Conservation (phyloP, 2,329 filamentous ascomycete species). For the Zelopaecilomyces penicillatus region DNA sequence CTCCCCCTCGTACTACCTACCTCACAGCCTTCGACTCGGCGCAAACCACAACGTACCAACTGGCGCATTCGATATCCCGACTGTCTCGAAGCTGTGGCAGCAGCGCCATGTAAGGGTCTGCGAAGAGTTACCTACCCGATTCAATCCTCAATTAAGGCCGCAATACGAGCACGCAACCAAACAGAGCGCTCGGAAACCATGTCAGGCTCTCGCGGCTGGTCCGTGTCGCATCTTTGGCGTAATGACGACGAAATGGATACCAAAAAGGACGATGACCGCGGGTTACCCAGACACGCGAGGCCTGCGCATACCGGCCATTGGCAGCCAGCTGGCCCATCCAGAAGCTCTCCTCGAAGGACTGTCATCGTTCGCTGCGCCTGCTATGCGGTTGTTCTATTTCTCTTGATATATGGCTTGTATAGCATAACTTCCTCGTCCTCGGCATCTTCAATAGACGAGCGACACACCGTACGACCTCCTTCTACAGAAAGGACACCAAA, state of each 20-base stretch:
- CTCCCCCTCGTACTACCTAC: too few relatives aligned
- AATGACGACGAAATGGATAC: slow-evolving; percentile 49
- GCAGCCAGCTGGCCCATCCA: slow-evolving; percentile 24
- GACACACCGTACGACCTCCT: background rate
- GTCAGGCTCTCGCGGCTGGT: slow-evolving; percentile 17
- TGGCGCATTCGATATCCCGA: too few relatives aligned
- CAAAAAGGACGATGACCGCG: slow-evolving; percentile 54
- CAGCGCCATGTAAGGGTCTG: too few relatives aligned
- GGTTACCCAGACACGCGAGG: slow-evolving; percentile 13
- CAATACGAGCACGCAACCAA: too few relatives aligned
- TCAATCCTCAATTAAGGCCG: background rate
- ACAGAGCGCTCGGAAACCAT: background rate
- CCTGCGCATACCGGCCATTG: slow-evolving; percentile 22
- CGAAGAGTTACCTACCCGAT: too few relatives aligned
- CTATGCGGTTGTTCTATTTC: slow-evolving; percentile 35
- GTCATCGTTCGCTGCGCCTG: slow-evolving; percentile 44
- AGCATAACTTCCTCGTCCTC: slow-evolving; percentile 19
- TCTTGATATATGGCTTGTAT: slow-evolving; percentile 43
- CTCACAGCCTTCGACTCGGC: too few relatives aligned
- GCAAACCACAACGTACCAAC: too few relatives aligned
- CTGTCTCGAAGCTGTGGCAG: too few relatives aligned
- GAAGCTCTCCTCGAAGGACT: slow-evolving; percentile 39
- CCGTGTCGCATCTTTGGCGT: slow-evolving; percentile 33
- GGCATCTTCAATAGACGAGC: slow-evolving; percentile 21
- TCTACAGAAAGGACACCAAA: slow-evolving; percentile 1